Evolutionary conservation across 305 asterid genomes (phyloP).

Genomic region (Plantago coronopus): DNA sequence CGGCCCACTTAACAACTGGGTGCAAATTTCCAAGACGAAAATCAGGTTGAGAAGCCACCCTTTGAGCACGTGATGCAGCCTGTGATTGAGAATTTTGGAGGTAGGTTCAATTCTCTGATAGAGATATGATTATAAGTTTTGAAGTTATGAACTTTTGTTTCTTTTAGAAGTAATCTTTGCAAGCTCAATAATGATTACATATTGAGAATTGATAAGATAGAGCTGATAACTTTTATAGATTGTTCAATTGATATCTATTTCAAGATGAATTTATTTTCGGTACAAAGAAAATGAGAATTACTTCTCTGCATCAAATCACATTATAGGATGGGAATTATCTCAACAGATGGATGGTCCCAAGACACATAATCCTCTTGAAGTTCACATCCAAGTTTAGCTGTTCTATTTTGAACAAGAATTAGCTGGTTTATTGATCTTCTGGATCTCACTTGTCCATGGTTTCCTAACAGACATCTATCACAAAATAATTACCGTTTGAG

Average conservation of each 20-base stretch:
- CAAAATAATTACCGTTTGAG: conserved; percentile 14
- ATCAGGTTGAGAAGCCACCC: conserved; percentile 72
- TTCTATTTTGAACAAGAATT: no score
- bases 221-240: conserved; percentile 17
- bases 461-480: conserved; percentile 17
- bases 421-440: no score
- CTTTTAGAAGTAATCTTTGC: conserved; percentile 3
- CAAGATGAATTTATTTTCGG: no score
- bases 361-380: no score
- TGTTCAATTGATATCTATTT: conserved; percentile 21
- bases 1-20: conserved; percentile 94
- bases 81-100: conserved; percentile 85
- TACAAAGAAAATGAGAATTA: no score
- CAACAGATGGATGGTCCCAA: no score
- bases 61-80: conserved; percentile 87
- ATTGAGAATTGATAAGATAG: conserved; percentile 23
- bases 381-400: no score
- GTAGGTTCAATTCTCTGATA: conserved; percentile 47
- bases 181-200: conserved; percentile 23
- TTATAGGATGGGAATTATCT: no score
- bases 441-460: no score
- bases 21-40: conserved; percentile 81
- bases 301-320: no score
- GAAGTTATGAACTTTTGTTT: conserved; percentile 17
- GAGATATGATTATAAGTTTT: conserved; percentile 23